phyloP scores from a whole-genome alignment of 1,284 basidiomycete genomes.

The Cutaneotrichosporon sp. region DNA sequence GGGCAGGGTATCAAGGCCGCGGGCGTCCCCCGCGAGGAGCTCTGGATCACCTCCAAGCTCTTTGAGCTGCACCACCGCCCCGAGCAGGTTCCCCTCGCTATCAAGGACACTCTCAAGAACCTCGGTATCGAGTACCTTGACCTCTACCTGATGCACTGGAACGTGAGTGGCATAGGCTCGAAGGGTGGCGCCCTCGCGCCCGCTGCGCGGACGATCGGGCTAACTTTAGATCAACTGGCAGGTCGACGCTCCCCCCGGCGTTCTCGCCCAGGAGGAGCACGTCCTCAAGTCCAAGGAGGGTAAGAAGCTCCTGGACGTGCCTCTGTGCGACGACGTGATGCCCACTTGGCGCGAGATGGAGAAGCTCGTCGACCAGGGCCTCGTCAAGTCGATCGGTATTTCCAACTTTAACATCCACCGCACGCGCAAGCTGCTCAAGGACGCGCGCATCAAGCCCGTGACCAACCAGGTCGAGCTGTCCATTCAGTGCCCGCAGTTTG shows the following conservation, averaged over 20 bases:
- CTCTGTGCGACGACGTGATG: constrained; percentile 66
- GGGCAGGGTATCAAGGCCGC: constrained; percentile 65
- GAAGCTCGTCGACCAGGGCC: constrained; percentile 50
- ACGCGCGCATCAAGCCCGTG: constrained; percentile 54
- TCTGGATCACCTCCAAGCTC: constrained; percentile 67
- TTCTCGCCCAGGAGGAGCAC: constrained; percentile 31
- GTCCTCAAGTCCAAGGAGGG: constrained; percentile 46
- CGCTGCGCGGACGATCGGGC: background rate
- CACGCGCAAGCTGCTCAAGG: constrained; percentile 63
- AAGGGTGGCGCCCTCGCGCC: background rate
- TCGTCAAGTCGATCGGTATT: constrained; percentile 61
- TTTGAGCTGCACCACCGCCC: constrained; percentile 60
- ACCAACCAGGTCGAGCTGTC: constrained; percentile 74
- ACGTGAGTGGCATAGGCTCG: constrained; percentile 45
- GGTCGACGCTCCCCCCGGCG: constrained; percentile 38
- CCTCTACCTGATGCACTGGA: constrained; percentile 77
- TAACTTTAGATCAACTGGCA: constrained; percentile 38
- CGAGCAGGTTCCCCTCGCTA: constrained; percentile 59
- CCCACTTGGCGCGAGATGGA: constrained; percentile 61
- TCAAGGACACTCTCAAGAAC: constrained; percentile 64
- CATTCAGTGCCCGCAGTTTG: constrained; percentile 75
- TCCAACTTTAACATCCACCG: constrained; percentile 64
- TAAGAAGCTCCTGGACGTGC: constrained; percentile 53
- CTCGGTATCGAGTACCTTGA: constrained; percentile 72
- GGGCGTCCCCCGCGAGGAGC: constrained; percentile 57